Conservation (phyloP, 2,329 filamentous ascomycete species). For the Anthostomella pinea region DNA sequence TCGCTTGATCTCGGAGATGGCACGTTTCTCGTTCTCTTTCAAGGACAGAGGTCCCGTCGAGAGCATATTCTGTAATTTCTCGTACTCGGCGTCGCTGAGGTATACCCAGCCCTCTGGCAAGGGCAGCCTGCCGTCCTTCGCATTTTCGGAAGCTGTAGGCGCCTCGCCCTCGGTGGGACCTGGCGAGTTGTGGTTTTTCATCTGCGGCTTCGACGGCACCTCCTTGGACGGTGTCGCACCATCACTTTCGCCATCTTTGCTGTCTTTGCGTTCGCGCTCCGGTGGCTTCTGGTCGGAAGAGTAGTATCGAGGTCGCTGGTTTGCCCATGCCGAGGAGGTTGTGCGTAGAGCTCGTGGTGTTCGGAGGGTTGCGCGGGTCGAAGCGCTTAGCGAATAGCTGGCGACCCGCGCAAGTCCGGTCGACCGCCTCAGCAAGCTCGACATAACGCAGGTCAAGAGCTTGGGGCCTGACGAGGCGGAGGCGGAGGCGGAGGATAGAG, state of each 20-base stretch:
- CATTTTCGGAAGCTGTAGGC: constrained; percentile 8
- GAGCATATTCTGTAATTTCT: constrained; percentile 4
- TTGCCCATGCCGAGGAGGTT: constrained; percentile 23
- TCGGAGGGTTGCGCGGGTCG: constrained; percentile 24
- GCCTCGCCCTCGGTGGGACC: constrained; percentile 25
- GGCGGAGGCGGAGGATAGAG: constrained; percentile 14
- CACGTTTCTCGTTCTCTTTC: background rate
- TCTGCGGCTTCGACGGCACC: constrained; percentile 18
- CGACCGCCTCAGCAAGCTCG: constrained; percentile 31
- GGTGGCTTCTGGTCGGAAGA: constrained; percentile 21
- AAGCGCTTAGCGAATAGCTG: constrained; percentile 20
- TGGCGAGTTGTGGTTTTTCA: constrained; percentile 28
- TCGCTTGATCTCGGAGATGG: constrained; percentile 10
- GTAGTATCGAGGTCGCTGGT: constrained; percentile 24
- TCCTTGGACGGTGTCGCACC: constrained; percentile 5
- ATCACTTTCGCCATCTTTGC: constrained; percentile 8
- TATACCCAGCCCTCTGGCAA: constrained; percentile 31
- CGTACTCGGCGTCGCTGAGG: constrained; percentile 21
- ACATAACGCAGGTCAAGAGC: constrained; percentile 28
- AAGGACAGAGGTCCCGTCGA: constrained; percentile 2
- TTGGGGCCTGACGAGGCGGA: constrained; percentile 17
- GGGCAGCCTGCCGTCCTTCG: constrained; percentile 14
- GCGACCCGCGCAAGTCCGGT: constrained; percentile 27
- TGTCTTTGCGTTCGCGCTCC: constrained; percentile 14
- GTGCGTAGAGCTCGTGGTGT: constrained; percentile 23